phyloP scores from a whole-genome alignment of 2,329 filamentous ascomycete species.

The Nothopassalora personata region DNA sequence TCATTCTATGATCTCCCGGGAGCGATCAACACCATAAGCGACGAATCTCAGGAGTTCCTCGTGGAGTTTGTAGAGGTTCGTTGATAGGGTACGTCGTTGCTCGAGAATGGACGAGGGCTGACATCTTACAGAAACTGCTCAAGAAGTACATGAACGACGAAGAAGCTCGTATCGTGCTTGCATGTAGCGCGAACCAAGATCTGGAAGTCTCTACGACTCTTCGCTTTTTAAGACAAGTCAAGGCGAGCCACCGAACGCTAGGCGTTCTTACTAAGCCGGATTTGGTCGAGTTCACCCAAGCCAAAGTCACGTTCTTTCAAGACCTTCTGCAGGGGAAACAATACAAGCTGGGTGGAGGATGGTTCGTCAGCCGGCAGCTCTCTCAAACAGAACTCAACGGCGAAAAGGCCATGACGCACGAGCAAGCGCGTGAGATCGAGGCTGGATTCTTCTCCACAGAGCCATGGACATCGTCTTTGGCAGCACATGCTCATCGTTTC shows the following conservation, averaged over 20 bases:
- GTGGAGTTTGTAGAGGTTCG: conserved; percentile 59
- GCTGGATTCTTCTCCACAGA: conserved; percentile 44
- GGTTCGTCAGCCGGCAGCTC: conserved; percentile 68
- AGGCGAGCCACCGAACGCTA: conserved; percentile 41
- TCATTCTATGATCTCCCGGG: conserved; percentile 84
- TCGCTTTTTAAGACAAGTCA: conserved; percentile 47
- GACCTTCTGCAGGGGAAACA: conserved; percentile 50
- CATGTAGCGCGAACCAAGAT: conserved; percentile 72
- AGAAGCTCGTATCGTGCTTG: conserved; percentile 71
- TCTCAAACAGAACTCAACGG: conserved; percentile 46
- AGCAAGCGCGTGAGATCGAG: conserved; percentile 47
- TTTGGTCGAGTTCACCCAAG: conserved; percentile 47
- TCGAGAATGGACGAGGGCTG: neutral
- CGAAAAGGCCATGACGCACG: conserved; percentile 37
- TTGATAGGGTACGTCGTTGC: neutral
- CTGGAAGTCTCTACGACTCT: conserved; percentile 69
- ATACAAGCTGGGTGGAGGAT: conserved; percentile 65
- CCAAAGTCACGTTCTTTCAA: conserved; percentile 5
- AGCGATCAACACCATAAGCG: conserved; percentile 65
- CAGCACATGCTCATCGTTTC: conserved; percentile 41
- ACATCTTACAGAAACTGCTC: conserved; percentile 50
- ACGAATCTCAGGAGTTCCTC: conserved; percentile 58
- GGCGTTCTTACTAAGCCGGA: conserved; percentile 80
- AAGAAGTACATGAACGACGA: conserved; percentile 62
- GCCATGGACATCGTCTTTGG: conserved; percentile 45